These are phyloP conservation scores for Sporothrix euskadiensis DNA, from an alignment of 2,329 filamentous ascomycete genomes.

Conservation along the genomic window DNA sequence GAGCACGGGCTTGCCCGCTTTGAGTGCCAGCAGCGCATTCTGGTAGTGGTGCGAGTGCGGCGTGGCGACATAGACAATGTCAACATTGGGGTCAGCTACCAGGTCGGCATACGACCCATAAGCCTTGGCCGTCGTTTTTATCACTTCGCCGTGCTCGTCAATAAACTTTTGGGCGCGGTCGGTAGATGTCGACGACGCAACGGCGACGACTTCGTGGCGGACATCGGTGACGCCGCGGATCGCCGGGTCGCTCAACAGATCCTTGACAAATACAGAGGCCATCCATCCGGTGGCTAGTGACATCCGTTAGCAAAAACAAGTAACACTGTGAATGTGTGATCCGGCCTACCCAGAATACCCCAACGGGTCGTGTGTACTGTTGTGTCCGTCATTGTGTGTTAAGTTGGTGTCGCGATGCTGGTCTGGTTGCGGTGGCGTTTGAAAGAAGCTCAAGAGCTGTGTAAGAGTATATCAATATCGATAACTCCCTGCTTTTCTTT, in stretches of 20 bases:
- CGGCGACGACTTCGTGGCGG: conserved; percentile 74
- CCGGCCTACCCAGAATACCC: conserved; percentile 60
- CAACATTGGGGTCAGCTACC: conserved; percentile 73
- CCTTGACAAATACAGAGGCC: conserved; percentile 64
- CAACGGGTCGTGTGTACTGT: conserved; percentile 39
- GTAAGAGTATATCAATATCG: background rate
- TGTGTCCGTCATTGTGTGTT: background rate
- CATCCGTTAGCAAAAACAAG: background rate
- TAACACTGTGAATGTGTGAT: conserved; percentile 1
- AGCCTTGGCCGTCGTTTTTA: conserved; percentile 55
- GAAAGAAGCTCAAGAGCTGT: background rate
- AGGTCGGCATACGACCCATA: conserved; percentile 83
- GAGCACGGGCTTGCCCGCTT: conserved; percentile 73
- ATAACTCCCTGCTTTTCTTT: background rate
- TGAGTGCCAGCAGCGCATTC: conserved; percentile 79
- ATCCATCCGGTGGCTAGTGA: background rate
- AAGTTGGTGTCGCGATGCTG: background rate
- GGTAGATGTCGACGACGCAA: conserved; percentile 73
- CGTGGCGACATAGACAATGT: conserved; percentile 86
- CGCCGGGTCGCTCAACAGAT: conserved; percentile 72
- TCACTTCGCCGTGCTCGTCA: conserved; percentile 64
- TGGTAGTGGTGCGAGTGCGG: conserved; percentile 93
- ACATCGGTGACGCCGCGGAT: conserved; percentile 70
- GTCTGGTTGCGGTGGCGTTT: background rate
- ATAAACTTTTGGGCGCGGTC: conserved; percentile 72